Evolutionary conservation across 2,329 filamentous ascomycete species (phyloP).

Genomic region (Stachybotrys chlorohalonatus): DNA sequence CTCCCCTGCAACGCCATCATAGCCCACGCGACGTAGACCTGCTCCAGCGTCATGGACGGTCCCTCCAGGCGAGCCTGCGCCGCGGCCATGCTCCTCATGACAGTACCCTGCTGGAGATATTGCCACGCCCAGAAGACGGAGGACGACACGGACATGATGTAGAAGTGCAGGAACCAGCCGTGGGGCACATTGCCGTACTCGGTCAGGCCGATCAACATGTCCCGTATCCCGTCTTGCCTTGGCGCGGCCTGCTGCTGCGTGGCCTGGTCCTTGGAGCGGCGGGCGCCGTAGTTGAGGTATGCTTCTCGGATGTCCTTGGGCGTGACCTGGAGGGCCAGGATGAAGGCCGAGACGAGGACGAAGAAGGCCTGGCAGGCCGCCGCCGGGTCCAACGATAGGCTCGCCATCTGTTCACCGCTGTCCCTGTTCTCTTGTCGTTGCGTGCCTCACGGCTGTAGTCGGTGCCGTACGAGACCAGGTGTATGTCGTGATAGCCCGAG

Average conservation of each 20-base stretch:
- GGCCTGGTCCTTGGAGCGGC: slow-evolving; percentile 17
- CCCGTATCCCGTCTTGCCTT: slow-evolving; percentile 9
- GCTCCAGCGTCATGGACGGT: slow-evolving; percentile 43
- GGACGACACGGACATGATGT: slow-evolving; percentile 58
- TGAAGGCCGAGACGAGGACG: slow-evolving; percentile 27
- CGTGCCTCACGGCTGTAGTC: no score
- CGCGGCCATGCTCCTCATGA: slow-evolving; percentile 39
- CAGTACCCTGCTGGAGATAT: slow-evolving; percentile 42
- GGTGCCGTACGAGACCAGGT: no score
- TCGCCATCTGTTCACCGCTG: no score
- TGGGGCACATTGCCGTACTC: slow-evolving; percentile 60
- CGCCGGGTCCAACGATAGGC: slow-evolving; percentile 12
- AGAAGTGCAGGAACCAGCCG: slow-evolving; percentile 84
- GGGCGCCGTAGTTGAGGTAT: slow-evolving; percentile 43
- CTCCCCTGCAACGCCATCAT: slow-evolving; percentile 68
- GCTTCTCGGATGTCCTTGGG: slow-evolving; percentile 33
- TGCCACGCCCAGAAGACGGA: slow-evolving; percentile 69
- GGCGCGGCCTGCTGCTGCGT: slow-evolving; percentile 1
- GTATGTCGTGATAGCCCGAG: no score
- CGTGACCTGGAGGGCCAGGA: slow-evolving; percentile 32
- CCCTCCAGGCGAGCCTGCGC: slow-evolving; percentile 18
- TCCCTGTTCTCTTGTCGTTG: no score
- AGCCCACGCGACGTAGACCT: slow-evolving; percentile 57
- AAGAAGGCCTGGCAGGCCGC: slow-evolving; percentile 38
- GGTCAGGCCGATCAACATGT: slow-evolving; percentile 19